Conservation (phyloP, 2,329 filamentous ascomycete species). For the Macrophomina pseudophaseolina region DNA sequence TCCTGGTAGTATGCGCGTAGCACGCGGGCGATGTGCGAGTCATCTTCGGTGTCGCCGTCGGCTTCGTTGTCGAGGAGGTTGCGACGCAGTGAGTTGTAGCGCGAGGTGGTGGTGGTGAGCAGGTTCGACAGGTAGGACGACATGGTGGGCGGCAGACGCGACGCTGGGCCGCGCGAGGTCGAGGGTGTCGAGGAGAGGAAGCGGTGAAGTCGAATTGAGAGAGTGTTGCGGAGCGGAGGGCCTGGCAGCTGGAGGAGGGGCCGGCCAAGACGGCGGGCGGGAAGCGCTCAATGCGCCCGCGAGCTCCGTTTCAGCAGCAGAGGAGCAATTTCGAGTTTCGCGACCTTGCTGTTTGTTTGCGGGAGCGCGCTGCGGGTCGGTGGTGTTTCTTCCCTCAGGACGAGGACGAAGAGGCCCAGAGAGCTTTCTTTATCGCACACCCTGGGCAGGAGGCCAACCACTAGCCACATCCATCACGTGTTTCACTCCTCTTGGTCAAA, state of each 20-base stretch:
- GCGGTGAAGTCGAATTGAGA: conserved; percentile 16
- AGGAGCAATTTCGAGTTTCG: neutral
- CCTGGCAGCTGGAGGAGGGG: conserved; percentile 15
- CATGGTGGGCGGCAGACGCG: conserved; percentile 33
- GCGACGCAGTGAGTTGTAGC: conserved; percentile 63
- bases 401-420: neutral
- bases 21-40: conserved; percentile 92
- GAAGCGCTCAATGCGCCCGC: conserved; percentile 18
- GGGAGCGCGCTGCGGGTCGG: neutral
- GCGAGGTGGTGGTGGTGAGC: conserved; percentile 61
- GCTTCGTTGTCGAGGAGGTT: conserved; percentile 69
- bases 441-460: neutral
- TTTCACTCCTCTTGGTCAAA: conserved; percentile 6
- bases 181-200: conserved; percentile 2
- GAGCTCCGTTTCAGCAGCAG: conserved; percentile 2
- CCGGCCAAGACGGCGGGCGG: conserved; percentile 20
- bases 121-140: conserved; percentile 81
- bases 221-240: conserved; percentile 6
- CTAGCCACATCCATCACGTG: conserved; percentile 20
- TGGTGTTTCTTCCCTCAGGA: neutral
- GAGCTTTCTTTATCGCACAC: conserved; percentile 16
- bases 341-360: conserved; percentile 1
- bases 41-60: conserved; percentile 71
- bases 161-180: conserved; percentile 4
- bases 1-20: conserved; percentile 92